Conservation (phyloP, 371 early-diverging fungal species). For the Saksenaea vasiformis region DNA sequence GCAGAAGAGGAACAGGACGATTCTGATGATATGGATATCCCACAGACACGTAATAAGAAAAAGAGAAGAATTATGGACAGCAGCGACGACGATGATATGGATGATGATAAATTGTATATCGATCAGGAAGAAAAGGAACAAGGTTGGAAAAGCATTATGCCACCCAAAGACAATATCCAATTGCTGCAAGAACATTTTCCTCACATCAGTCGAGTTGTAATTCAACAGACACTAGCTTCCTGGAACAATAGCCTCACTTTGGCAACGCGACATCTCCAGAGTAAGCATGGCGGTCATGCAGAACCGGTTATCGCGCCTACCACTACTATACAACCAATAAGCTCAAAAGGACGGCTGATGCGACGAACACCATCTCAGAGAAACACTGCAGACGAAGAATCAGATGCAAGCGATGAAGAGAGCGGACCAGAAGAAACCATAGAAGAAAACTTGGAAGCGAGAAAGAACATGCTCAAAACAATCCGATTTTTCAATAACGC, state of each 20-base stretch:
- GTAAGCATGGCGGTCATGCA: neutral
- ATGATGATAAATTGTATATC: neutral
- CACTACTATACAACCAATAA: neutral
- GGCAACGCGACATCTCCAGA: neutral
- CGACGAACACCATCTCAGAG: neutral
- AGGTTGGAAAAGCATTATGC: neutral
- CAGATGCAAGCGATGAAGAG: neutral
- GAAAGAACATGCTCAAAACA: slow-evolving; percentile 43
- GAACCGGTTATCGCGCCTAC: neutral
- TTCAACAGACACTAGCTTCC: neutral
- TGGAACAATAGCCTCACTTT: neutral
- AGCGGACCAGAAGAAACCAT: neutral
- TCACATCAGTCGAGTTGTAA: neutral
- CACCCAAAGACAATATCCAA: neutral
- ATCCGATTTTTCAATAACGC: slow-evolving; percentile 71
- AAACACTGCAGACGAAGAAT: neutral
- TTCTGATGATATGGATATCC: neutral
- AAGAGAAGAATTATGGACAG: neutral
- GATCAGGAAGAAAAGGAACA: slow-evolving; percentile 2
- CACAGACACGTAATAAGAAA: neutral
- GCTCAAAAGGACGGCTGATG: neutral
- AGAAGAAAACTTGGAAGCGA: slow-evolving; percentile 15
- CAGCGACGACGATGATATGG: neutral
- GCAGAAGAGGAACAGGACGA: neutral
- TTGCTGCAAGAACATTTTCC: neutral